These are phyloP conservation scores for Colletotrichum limetticola DNA, from an alignment of 2,329 filamentous ascomycete species.

Conservation along the genomic window DNA sequence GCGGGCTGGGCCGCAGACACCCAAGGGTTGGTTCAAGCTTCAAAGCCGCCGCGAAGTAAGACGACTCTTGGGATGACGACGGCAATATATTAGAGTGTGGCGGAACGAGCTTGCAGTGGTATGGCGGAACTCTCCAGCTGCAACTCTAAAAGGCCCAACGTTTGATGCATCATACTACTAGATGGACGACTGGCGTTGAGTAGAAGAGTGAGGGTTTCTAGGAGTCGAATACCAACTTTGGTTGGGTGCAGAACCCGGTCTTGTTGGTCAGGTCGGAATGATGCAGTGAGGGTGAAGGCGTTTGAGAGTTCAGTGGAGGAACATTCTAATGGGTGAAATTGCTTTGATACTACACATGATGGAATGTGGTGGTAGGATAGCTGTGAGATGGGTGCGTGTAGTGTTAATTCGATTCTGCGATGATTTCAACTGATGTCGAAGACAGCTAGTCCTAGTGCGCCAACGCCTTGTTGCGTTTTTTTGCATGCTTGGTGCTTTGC, in stretches of 20 bases:
- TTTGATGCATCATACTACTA: background rate
- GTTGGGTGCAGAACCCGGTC: background rate
- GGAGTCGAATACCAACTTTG: background rate
- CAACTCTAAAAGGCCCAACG: background rate
- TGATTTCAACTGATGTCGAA: background rate
- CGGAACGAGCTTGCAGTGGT: background rate
- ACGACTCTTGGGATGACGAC: background rate
- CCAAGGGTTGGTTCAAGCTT: background rate
- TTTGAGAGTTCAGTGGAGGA: background rate
- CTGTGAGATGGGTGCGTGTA: background rate
- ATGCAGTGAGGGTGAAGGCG: background rate
- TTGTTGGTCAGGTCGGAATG: background rate
- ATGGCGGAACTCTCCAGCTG: background rate
- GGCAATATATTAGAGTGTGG: background rate
- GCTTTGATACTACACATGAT: background rate
- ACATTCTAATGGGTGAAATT: background rate
- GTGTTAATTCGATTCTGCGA: too few species aligned
- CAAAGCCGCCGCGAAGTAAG: constrained; percentile 1
- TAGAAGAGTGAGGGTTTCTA: background rate
- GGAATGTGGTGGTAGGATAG: constrained; percentile 1
- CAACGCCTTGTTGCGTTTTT: background rate
- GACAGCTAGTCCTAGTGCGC: background rate
- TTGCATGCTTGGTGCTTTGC: background rate
- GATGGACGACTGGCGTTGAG: background rate
- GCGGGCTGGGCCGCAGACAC: constrained; percentile 11